These are phyloP conservation scores for Trifolium dubium DNA, from an alignment of 306 rosid species.

Conservation along the genomic window DNA sequence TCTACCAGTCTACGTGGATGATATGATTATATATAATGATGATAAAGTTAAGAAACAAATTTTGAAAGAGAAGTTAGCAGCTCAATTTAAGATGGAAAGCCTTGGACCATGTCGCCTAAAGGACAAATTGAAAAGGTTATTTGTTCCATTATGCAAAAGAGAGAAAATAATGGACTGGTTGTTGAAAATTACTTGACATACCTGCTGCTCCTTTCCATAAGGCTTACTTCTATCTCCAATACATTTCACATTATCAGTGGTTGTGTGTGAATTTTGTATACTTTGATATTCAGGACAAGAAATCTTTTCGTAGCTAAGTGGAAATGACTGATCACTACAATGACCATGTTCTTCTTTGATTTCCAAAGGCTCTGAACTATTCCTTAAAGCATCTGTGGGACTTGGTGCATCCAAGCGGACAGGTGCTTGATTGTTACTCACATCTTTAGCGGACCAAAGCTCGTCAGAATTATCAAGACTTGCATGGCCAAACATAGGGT, in stretches of 20 bases:
- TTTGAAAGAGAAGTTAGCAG: no score
- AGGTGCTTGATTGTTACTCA: conserved; percentile 48
- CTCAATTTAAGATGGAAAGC: no score
- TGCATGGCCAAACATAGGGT: conserved; percentile 67
- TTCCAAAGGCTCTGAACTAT: conserved; percentile 51
- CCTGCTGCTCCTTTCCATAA: conserved; percentile 57
- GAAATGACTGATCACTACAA: conserved; percentile 50
- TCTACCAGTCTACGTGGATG: no score
- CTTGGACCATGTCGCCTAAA: conserved; percentile 28
- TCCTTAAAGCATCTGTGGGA: conserved; percentile 47
- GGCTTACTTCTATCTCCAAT: conserved; percentile 53
- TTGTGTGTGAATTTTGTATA: conserved; percentile 49
- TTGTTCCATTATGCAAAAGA: conserved; percentile 2
- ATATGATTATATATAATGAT: no score
- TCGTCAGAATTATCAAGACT: conserved; percentile 67
- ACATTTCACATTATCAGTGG: conserved; percentile 50
- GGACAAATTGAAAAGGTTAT: conserved; percentile 16
- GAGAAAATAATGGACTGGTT: conserved; percentile 19
- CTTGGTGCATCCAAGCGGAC: conserved; percentile 48
- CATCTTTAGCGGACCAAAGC: conserved; percentile 79
- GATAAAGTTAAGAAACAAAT: no score
- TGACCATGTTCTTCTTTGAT: conserved; percentile 58
- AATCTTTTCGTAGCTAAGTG: conserved; percentile 47
- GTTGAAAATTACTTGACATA: conserved; percentile 45
- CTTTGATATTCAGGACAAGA: conserved; percentile 48